Percentiles rank a stretch among this genome's conserved stretches.
These are phyloP conservation scores for Punica granatum DNA, from an alignment of 345 rosid species.

Conservation along the genomic window DNA sequence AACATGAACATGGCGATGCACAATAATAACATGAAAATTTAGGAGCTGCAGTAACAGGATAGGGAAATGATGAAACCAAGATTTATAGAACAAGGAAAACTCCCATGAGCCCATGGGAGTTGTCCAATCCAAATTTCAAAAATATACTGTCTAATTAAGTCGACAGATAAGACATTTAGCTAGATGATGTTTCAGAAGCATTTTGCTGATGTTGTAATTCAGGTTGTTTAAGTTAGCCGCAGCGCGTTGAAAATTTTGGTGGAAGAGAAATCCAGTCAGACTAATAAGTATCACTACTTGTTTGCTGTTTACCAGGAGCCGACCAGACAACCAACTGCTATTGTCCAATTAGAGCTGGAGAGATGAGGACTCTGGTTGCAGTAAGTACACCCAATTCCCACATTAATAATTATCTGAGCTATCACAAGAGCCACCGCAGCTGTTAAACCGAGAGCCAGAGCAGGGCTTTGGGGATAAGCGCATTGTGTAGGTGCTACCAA, in stretches of 20 bases:
- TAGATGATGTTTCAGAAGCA: too few species aligned
- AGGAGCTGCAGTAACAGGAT: not conserved
- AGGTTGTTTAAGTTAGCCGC: too few species aligned
- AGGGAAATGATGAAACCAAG: not conserved
- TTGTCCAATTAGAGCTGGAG: not conserved
- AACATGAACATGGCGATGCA: not conserved
- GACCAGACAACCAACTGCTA: not conserved
- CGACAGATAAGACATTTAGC: too few species aligned
- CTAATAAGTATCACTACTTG: not conserved
- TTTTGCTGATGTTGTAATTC: too few species aligned
- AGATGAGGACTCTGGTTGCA: not conserved
- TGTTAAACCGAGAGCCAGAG: constrained; percentile 2
- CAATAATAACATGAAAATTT: not conserved
- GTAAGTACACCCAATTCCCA: not conserved
- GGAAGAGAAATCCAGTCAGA: too few species aligned
- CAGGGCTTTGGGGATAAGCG: not conserved
- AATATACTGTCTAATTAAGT: too few species aligned
- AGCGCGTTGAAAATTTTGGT: too few species aligned
- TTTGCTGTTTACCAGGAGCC: not conserved
- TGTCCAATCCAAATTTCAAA: not conserved
- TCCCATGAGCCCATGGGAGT: not conserved
- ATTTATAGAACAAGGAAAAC: not conserved
- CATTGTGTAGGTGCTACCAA: constrained; percentile 3
- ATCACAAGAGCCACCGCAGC: not conserved
- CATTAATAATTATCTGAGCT: constrained; percentile 1